These are phyloP conservation scores for Limonium bicolor DNA, from an alignment of 148 eudicot genomes.

Conservation along the genomic window DNA sequence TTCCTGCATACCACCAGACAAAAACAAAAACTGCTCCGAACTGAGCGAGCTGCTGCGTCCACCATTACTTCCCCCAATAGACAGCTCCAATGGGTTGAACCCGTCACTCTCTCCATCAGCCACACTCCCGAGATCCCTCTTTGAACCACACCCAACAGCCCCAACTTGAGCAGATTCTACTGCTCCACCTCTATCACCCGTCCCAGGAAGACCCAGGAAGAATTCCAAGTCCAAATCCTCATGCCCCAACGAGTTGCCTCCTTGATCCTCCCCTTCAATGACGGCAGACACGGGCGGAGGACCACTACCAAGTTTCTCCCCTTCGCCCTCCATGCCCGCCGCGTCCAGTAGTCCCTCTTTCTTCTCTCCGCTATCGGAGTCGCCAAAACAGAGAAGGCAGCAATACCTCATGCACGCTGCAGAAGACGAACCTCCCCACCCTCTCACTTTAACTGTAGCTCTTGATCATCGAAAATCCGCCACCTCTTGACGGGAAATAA, in stretches of 20 bases:
- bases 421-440: slow-evolving; percentile 7
- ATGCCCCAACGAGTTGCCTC: slow-evolving; percentile 4
- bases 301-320: slow-evolving; percentile 8
- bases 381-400: slow-evolving; percentile 31
- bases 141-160: slow-evolving; percentile 12
- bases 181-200: not conserved
- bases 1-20: slow-evolving; percentile 7
- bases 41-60: slow-evolving; percentile 6
- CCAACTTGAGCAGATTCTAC: not conserved
- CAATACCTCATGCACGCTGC: slow-evolving; percentile 42
- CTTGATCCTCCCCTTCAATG: slow-evolving; percentile 5
- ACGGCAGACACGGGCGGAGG: slow-evolving; percentile 6
- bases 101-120: slow-evolving; percentile 18
- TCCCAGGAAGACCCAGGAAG: slow-evolving; percentile 12
- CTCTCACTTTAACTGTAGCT: slow-evolving; percentile 13
- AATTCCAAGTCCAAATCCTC: slow-evolving; percentile 19
- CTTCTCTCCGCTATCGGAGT: slow-evolving; percentile 4
- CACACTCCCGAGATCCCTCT: slow-evolving; percentile 18
- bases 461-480: no score
- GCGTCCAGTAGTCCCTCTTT: not conserved
- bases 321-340: slow-evolving; percentile 9
- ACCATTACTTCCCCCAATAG: slow-evolving; percentile 17
- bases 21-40: slow-evolving; percentile 8
- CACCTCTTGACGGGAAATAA: no score
- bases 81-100: slow-evolving; percentile 14